Base-by-base conservation (phyloP, 768 basidiomycete species). In the Daedaleopsis sinensis region DNA sequence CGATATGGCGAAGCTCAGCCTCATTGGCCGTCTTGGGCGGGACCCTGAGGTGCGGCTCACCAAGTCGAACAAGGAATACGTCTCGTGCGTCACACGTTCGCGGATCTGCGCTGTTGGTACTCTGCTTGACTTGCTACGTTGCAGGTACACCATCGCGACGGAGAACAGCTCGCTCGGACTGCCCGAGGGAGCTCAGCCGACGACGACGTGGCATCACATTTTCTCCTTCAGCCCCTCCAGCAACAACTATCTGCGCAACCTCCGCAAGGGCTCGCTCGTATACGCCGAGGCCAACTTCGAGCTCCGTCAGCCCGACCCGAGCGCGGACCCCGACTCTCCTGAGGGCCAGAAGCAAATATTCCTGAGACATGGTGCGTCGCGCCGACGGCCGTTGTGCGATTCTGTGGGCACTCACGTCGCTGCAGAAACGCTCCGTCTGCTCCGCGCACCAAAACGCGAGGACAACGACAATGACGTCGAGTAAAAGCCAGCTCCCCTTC, bases 201-300 rank as follows among this genome's bases (percentile, higher is more conserved):
- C 76, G 15, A 81, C 89, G 9, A 88, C 90, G 23, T 96, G 88
- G 85, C 93, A 95, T 69, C 78, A 85, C 48, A 67, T 96, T 51
- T 68, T 93, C 51, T 93, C 88, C 24, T 94, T 94, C 79, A 76
- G 77, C n/a, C 80, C 85, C 9, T 5, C 47, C 43, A 67, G 84
- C n/a, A 88, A 87, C 65, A 84, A 78, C 60, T 91, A 83, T 68
- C 82, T 96, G 38, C 79, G 77, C 60, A 84, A 75, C 46, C 71
- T 96, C 43, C 81, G 74, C 67, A 91, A 90, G 65, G 93, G 93
- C 6, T 76, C 83, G 52, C 85, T 78, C 59, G 93, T 96, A 18
- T 94, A 86, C 62, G 92, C 91, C 38, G 93, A 96, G 72, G 87
- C 92, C 32, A 80, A 78, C 65, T 93, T 82, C 62, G 91, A 93